Percentiles rank a stretch among this genome's conserved stretches.
Evolutionary conservation across 176 grass and related monocot genomes (phyloP).

Genomic region (Carex scoparia): DNA sequence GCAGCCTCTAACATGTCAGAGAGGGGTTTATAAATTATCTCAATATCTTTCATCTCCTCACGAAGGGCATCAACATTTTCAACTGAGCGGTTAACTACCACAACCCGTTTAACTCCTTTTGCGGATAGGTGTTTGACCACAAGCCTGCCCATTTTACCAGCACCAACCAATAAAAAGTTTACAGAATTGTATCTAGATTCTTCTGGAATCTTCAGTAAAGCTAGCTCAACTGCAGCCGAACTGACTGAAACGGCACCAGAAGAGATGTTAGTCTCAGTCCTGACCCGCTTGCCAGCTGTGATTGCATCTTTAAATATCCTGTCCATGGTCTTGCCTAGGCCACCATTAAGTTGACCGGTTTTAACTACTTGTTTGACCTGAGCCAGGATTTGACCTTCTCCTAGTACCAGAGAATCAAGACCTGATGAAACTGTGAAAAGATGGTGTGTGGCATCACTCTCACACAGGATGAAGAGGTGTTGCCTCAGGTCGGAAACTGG

Average conservation of each 20-base stretch:
- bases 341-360: slow-evolving; percentile 64
- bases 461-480: slow-evolving; percentile 72
- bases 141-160: slow-evolving; percentile 86
- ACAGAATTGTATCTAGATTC: slow-evolving; percentile 37
- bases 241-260: slow-evolving; percentile 87
- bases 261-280: slow-evolving; percentile 80
- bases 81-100: slow-evolving; percentile 76
- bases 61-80: slow-evolving; percentile 81
- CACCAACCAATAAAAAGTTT: slow-evolving; percentile 70
- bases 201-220: slow-evolving; percentile 77
- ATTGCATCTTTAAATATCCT: slow-evolving; percentile 95
- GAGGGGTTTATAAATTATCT: slow-evolving; percentile 75
- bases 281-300: slow-evolving; percentile 82
- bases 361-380: slow-evolving; percentile 91
- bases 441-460: slow-evolving; percentile 67
- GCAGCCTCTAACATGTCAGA: slow-evolving; percentile 62
- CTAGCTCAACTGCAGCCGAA: slow-evolving; percentile 84
- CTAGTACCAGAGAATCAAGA: slow-evolving; percentile 80
- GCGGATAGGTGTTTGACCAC: slow-evolving; percentile 77
- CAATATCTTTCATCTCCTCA: slow-evolving; percentile 63
- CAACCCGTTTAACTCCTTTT: slow-evolving; percentile 72
- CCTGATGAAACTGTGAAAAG: slow-evolving; percentile 77
- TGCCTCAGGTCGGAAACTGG: slow-evolving; percentile 65
- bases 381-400: slow-evolving; percentile 86
- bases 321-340: slow-evolving; percentile 84